Evolutionary conservation across 73 alveolate genomes (phyloP).

Genomic region (Uronychia binucleata): DNA sequence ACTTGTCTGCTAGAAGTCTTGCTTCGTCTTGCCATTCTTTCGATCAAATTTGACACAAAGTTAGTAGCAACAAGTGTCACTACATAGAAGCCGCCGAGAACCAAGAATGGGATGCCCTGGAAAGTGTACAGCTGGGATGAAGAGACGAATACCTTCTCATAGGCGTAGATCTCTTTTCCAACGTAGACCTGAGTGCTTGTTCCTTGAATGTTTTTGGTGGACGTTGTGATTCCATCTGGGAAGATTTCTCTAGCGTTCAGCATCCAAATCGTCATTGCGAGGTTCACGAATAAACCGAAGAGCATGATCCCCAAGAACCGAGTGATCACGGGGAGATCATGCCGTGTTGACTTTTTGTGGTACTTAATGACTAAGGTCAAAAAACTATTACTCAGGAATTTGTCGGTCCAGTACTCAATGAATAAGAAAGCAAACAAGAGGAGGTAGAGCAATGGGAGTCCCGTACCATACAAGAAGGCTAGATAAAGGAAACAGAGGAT

Average conservation of each 20-base stretch:
- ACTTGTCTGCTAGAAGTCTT: too few species aligned
- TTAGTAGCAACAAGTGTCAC: too few species aligned
- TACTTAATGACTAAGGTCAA: not conserved
- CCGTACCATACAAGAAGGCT: not conserved
- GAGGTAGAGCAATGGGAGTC: conserved; percentile 1
- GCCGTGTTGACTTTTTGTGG: not conserved
- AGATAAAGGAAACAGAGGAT: not conserved
- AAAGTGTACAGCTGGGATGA: not conserved
- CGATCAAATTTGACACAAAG: too few species aligned
- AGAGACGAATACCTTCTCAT: not conserved
- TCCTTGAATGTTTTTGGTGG: not conserved
- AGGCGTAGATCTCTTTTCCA: not conserved
- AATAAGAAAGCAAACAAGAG: not conserved
- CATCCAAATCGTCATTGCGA: not conserved
- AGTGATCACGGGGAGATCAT: not conserved
- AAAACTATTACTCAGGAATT: not conserved
- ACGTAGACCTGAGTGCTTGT: not conserved
- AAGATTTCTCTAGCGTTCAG: not conserved
- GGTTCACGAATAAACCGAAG: not conserved
- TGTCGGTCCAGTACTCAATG: not conserved
- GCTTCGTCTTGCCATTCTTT: too few species aligned
- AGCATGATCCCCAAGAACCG: not conserved
- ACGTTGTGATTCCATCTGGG: not conserved
- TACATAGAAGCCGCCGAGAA: too few species aligned
- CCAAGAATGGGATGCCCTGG: conserved; percentile 7